Conservation (phyloP, 768 basidiomycete species). For the Boletus subcaerulescens region DNA sequence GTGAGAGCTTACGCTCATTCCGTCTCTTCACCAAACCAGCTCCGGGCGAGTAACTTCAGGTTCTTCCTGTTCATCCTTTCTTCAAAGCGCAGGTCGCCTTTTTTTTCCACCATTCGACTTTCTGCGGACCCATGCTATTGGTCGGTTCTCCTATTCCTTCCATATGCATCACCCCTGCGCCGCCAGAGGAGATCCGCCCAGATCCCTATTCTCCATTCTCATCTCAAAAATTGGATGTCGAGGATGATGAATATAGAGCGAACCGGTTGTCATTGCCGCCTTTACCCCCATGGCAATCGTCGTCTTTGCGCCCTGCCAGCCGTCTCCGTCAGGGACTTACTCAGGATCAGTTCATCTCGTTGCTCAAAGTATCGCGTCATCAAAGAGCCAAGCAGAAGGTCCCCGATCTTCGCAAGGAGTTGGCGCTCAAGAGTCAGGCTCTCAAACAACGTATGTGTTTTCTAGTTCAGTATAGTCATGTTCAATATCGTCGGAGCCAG, state of each 20-base stretch:
- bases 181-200: conserved; percentile 45
- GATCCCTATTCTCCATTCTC: conserved; percentile 67
- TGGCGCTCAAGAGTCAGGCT: conserved; percentile 68
- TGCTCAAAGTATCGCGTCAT: conserved; percentile 61
- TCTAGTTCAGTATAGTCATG: background rate
- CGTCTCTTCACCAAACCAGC: no score
- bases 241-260: conserved; percentile 56
- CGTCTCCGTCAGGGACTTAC: conserved; percentile 52
- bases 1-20: background rate
- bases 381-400: conserved; percentile 49
- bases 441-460: conserved; percentile 64
- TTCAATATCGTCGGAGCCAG: conserved; percentile 33
- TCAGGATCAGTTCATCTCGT: conserved; percentile 56
- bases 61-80: no score
- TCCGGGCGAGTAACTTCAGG: no score
- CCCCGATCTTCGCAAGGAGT: conserved; percentile 68
- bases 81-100: conserved; percentile 51
- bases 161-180: conserved; percentile 69
- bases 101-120: background rate
- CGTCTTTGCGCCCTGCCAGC: conserved; percentile 48
- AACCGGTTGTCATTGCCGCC: conserved; percentile 51
- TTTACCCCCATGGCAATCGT: conserved; percentile 40
- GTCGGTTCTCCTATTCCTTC: conserved; percentile 50
- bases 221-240: conserved; percentile 27
- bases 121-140: conserved; percentile 39